A percentile compares a stretch with the other conserved stretches of the same genome.
These are phyloP conservation scores for Hymenoscyphus fructigenus DNA, from an alignment of 2,329 filamentous ascomycete species.

Conservation along the genomic window DNA sequence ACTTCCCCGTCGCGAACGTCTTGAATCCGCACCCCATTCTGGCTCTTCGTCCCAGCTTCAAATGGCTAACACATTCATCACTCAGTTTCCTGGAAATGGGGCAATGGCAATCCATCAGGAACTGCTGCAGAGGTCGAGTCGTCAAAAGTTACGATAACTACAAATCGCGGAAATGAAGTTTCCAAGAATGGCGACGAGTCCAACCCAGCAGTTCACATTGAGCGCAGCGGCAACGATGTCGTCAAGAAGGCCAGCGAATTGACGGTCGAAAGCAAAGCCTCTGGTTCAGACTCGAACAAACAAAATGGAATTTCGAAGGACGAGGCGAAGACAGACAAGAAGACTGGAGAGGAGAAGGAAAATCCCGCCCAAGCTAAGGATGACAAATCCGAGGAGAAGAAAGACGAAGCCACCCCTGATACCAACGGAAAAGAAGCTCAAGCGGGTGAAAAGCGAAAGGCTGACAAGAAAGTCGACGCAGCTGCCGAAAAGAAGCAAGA, in stretches of 20 bases:
- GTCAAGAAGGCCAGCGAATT: slow-evolving; percentile 63
- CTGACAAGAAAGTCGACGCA: slow-evolving; percentile 26
- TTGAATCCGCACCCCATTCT: not conserved
- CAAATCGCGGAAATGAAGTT: slow-evolving; percentile 62
- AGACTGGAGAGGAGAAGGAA: slow-evolving; percentile 24
- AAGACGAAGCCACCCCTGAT: slow-evolving; percentile 41
- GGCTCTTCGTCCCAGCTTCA: not conserved
- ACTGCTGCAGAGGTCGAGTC: slow-evolving; percentile 57
- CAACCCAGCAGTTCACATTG: slow-evolving; percentile 61
- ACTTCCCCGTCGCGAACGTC: not conserved
- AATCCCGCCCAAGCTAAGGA: slow-evolving; percentile 18
- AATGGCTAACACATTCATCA: slow-evolving; percentile 7
- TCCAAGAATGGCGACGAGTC: slow-evolving; percentile 60
- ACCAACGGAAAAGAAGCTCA: slow-evolving; percentile 23
- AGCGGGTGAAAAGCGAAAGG: slow-evolving; percentile 32
- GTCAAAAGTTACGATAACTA: slow-evolving; percentile 59
- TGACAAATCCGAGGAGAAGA: slow-evolving; percentile 37
- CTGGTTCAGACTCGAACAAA: slow-evolving; percentile 29
- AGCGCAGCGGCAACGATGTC: slow-evolving; percentile 61
- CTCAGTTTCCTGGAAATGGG: slow-evolving; percentile 64
- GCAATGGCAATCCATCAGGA: slow-evolving; percentile 53
- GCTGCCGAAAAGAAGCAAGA: slow-evolving; percentile 20
- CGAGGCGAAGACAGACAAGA: slow-evolving; percentile 35
- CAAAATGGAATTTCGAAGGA: slow-evolving; percentile 16
- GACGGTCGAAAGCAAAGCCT: slow-evolving; percentile 49